Base-by-base conservation (phyloP, 768 basidiomycete species). In the Paxillus ammoniavirescens region DNA sequence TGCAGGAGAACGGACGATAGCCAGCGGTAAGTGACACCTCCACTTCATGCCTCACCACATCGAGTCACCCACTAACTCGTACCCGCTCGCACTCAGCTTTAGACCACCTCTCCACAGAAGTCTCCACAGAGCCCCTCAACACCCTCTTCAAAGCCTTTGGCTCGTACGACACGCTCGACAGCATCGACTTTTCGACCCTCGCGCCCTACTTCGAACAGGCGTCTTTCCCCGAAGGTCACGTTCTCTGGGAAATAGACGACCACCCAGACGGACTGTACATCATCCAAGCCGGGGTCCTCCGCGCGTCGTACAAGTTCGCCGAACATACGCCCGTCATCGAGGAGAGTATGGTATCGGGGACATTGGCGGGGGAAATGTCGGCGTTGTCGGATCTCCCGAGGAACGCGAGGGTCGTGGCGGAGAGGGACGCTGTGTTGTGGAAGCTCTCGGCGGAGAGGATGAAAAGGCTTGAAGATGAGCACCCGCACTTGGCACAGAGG, bases 341-440 rank as follows among this genome's bases (percentile, higher is more conserved):
- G 63, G 93, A 96, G 72, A 91, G 89, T 2, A 96, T 96, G 93
- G 91, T 95, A 0, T 84, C 92, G 4, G 95, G 94, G 2, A 93
- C 93, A 0, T 73, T 98, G 2, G 92, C 95, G 9, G 96, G 96
- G 0, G 96, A 98, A 70, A 69, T 99, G 49, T 87, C 91, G 0
- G 90, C 89, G 36, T 73, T 99, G 12, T 86, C 93, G 8, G 84
- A 83, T 18, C 76, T 87, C 17, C 78, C 83, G 15, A 78, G 96
- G 45, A 98, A 97, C 65, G 89, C 94, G 23, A 91, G 87, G 4
- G 91, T 91, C 35, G 75, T 86, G 0, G 91, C 89, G 3, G 96
- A 98, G 69, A 77, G 83, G 5, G 78, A 84, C 8, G 86, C 83
- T 7, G 81, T 87, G 13, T 59, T 98, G 47, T 99, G 96, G 96